phyloP scores from a whole-genome alignment of 1,284 basidiomycete species.

The Cryptococcus sp. region DNA sequence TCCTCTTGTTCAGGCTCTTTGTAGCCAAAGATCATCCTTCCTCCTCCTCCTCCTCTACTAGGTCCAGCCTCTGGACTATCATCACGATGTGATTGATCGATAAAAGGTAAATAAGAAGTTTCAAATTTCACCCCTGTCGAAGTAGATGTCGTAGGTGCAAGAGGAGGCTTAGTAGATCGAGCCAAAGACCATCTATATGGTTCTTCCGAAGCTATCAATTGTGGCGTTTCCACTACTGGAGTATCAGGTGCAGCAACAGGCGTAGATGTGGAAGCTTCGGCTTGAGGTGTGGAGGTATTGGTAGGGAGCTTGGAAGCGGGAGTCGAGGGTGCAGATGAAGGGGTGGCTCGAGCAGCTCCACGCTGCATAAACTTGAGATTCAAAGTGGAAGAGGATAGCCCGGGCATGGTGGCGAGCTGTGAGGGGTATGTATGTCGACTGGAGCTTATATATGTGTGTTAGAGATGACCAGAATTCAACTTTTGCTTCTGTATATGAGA shows the following conservation, averaged over 20 bases:
- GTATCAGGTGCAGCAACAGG: background rate
- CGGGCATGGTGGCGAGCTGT: slow-evolving; percentile 17
- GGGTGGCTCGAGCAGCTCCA: slow-evolving; percentile 19
- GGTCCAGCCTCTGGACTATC: background rate
- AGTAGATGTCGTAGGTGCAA: background rate
- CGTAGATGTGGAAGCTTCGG: background rate
- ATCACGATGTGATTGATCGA: slow-evolving; percentile 1
- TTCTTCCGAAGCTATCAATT: background rate
- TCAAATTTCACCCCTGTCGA: slow-evolving; percentile 20
- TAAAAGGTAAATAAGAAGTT: slow-evolving; percentile 29
- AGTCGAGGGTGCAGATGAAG: slow-evolving; percentile 2
- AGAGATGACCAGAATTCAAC: background rate
- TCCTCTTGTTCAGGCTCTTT: slow-evolving; percentile 8
- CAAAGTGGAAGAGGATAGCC: slow-evolving; percentile 37
- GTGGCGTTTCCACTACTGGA: background rate
- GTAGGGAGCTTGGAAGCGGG: background rate
- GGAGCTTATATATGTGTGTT: background rate
- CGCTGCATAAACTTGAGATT: slow-evolving; percentile 48
- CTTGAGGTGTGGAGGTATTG: background rate
- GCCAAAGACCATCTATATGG: background rate
- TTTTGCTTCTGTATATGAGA: background rate
- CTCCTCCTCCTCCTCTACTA: slow-evolving; percentile 4
- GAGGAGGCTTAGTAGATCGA: background rate
- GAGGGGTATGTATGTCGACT: background rate
- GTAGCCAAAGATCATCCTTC: slow-evolving; percentile 13